Evolutionary conservation across 169 alveolate species (phyloP), one percentile per base, ranked within the genome.

Genomic region (Eimeria necatrix): DNA sequence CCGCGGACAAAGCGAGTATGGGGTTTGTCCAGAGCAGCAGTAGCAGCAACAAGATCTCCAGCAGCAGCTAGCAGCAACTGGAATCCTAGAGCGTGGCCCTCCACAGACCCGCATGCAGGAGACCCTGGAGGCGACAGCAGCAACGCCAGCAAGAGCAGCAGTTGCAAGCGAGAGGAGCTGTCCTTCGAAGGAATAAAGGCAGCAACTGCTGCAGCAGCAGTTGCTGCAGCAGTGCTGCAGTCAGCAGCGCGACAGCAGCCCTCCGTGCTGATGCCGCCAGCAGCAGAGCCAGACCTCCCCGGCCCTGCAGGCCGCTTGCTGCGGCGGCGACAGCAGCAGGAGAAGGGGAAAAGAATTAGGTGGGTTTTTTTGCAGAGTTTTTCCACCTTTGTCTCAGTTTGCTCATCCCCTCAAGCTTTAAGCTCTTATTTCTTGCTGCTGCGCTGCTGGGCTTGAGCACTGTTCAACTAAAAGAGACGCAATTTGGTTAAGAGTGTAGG

Each of bases 301-400:
- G 78, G 78, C 14, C 78, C 78, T 2, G 78, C 78, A 0, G 78
- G 78, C 32, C 78, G 78, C 78, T 68, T 16, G 78, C 78, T 68
- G 78, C 78, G 78, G 78, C 78, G 78, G 46, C 12, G 32, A 52
- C 78, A 68, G 32, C 78, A 68, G 32, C 78, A 68, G 78, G 78
- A 68, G 32, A 68, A 68, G 32, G 78, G 78, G 14, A 68, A 68
- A n/a, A 14, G 32, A 14, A 68, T 18, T 10, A 68, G 32, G 32
- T 68, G 78, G 32, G 32, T 0, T 1, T 56, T 32, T 32, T 32
- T 32, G 41, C 41, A 32, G 41, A 32, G 41, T 32, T 32, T 32
- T 32, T 0, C 2, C 41, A 32, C 68, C 12, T 10, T 12, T 56
- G 68, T 1, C 68, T 18, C 68, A 12, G 68, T 12, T 10, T 12